A percentile compares a stretch with the other conserved stretches of the same genome.
Evolutionary conservation across 192 early-diverging fungal species (phyloP).

Genomic region (Entomortierella chlamydospora): DNA sequence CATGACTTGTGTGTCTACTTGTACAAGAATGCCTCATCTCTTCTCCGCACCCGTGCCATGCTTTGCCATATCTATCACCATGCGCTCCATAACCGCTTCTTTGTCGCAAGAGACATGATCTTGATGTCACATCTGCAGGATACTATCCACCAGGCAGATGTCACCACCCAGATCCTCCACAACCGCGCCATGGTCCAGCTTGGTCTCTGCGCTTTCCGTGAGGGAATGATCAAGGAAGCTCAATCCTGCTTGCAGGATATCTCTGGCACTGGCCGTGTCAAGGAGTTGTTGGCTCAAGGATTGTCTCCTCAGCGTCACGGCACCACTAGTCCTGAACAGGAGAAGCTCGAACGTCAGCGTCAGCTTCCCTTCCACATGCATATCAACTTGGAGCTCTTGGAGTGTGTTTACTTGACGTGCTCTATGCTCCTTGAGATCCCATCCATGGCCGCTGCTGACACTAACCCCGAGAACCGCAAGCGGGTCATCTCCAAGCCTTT

Average conservation of each 20-base stretch:
- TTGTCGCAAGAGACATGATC: constrained; percentile 92
- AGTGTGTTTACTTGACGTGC: constrained; percentile 95
- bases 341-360: constrained; percentile 92
- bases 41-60: constrained; percentile 92
- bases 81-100: constrained; percentile 96
- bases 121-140: constrained; percentile 99
- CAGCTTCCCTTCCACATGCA: constrained; percentile 99
- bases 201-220: constrained; percentile 96
- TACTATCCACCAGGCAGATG: constrained; percentile 86
- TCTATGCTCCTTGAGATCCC: constrained; percentile 99
- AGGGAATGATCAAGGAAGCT: constrained; percentile 90
- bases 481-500: constrained; percentile 92
- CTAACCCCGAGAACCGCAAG: constrained; percentile 65
- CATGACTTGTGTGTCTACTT: constrained; percentile 86
- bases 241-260: constrained; percentile 91
- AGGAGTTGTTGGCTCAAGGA: constrained; percentile 95
- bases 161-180: constrained; percentile 93
- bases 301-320: constrained; percentile 74
- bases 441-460: constrained; percentile 84
- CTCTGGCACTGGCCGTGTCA: constrained; percentile 82
- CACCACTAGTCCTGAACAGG: constrained; percentile 89
- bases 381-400: constrained; percentile 98
- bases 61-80: constrained; percentile 98
- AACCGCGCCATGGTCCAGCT: constrained; percentile 98
- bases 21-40: constrained; percentile 86